Base-by-base conservation (phyloP, 176 grass and related monocot species). In the Saccharum officinarum region DNA sequence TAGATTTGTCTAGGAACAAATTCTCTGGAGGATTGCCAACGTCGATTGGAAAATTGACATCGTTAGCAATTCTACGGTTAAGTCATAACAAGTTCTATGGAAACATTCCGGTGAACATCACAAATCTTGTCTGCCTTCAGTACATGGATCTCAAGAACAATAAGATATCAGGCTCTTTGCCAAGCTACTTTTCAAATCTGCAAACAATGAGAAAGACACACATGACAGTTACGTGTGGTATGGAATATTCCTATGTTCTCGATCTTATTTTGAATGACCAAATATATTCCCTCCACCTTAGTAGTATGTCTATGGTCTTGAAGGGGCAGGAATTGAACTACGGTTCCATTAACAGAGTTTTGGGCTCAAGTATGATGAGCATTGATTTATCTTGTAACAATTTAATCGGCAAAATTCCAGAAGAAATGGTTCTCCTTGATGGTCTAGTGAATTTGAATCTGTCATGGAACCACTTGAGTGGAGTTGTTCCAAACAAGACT, bases 11-110 rank as follows among this genome's bases (percentile, higher is more conserved):
- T 45, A 12, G 42, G 10, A 45, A 45, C 42, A 45, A 45, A 12
- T 45, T 45, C 10, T 45, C 10, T 45, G 42, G 42, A 3, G 0
- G 3, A 45, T 45, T 45, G 42, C 42, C 42, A 45, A 45, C 12
- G 42, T 45, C 12, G 45, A 47, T 18, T 22, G 82, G 91, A 2
- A 7, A 7, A 7, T 55, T 55, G 6, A 4, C 5, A 22, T 20
- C 17, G 20, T 12, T 76, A 5, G 8, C 0, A 33, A 20, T 90
- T 46, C 6, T 93, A 0, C 74, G 41, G 6, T 40, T 93, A 23
- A 66, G 71, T 10, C 41, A 72, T 0, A 93, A 93, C 54, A 90
- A 76, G 18, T 90, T 93, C 44, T 47, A 3, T 36, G 91, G 87
- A 1, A 34, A 22, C 22, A 87, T 93, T 15, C 91, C 80, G 0